A percentile compares a stretch with the other conserved stretches of the same genome.
phyloP scores from a whole-genome alignment of 2,329 filamentous ascomycete species.

The Apiospora hydei region DNA sequence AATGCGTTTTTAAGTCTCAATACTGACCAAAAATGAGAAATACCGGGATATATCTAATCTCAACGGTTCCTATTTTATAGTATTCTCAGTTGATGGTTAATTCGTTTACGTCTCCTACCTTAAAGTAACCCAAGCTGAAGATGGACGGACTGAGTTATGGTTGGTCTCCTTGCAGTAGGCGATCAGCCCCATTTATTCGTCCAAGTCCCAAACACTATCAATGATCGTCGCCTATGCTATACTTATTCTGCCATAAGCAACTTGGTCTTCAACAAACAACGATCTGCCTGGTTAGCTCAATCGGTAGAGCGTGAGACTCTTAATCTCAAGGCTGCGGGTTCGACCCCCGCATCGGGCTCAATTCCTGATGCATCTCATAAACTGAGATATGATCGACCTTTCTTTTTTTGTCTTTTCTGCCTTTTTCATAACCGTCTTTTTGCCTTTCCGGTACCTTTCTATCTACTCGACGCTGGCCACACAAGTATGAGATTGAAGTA shows the following conservation, averaged over 20 bases:
- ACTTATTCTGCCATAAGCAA: not conserved
- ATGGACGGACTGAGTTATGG: not conserved
- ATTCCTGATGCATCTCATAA: constrained; percentile 35
- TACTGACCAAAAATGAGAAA: not conserved
- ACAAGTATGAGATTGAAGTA: no score
- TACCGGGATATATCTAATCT: not conserved
- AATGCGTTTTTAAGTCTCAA: not conserved
- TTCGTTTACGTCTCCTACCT: not conserved
- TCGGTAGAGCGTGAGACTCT: constrained; percentile 77
- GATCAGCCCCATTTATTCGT: not conserved
- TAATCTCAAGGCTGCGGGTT: constrained; percentile 47
- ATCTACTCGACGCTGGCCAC: not conserved
- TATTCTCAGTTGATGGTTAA: not conserved
- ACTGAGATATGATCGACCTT: not conserved
- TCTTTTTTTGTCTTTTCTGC: not conserved
- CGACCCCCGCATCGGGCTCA: constrained; percentile 53
- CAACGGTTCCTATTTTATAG: not conserved
- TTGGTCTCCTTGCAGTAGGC: not conserved
- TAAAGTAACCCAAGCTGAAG: not conserved
- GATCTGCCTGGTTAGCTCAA: constrained; percentile 65
- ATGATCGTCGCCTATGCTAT: not conserved
- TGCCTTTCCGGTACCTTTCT: not conserved
- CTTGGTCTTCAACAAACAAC: not conserved
- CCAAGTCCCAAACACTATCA: not conserved
- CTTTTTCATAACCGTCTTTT: no score